Percentiles rank a stretch among this genome's conserved stretches.
Evolutionary conservation across 192 early-diverging fungal genomes (phyloP).

Genomic region (Coemansia sp.): DNA sequence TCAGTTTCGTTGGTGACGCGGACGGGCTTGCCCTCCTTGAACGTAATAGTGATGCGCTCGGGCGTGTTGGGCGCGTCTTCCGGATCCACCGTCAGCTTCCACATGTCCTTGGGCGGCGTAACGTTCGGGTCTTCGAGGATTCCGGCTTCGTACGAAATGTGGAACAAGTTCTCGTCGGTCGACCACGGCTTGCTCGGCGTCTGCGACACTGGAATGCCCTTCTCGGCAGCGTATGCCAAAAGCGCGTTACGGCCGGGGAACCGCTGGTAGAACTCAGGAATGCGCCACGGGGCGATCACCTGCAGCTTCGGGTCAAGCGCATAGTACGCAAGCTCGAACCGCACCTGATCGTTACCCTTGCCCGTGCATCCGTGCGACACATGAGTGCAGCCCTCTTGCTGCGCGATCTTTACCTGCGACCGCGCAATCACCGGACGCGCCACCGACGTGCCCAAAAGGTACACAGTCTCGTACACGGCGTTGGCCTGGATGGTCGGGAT

Average conservation of each 20-base stretch:
- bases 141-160: slow-evolving; percentile 98
- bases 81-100: slow-evolving; percentile 97
- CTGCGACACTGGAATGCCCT: slow-evolving; percentile 92
- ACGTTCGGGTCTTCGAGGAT: slow-evolving; percentile 95
- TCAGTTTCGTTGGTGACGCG: slow-evolving; percentile 85
- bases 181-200: slow-evolving; percentile 98
- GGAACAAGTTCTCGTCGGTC: slow-evolving; percentile 99
- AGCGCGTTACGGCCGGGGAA: slow-evolving; percentile 92
- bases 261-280: slow-evolving; percentile 92
- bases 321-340: slow-evolving; percentile 98
- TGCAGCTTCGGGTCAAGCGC: slow-evolving; percentile 90
- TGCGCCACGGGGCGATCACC: slow-evolving; percentile 97
- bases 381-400: slow-evolving; percentile 88
- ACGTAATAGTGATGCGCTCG: slow-evolving; percentile 91
- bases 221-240: slow-evolving; percentile 86
- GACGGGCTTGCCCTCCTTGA: slow-evolving; percentile 84
- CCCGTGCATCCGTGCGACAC: slow-evolving; percentile 99
- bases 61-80: slow-evolving; percentile 96
- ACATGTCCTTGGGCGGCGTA: slow-evolving; percentile 98
- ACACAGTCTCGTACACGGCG: slow-evolving; percentile 92
- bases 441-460: slow-evolving; percentile 95
- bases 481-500: slow-evolving; percentile 94
- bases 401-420: slow-evolving; percentile 88
- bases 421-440: slow-evolving; percentile 96
- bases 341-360: slow-evolving; percentile 99